These are phyloP conservation scores for Secale cereale DNA, from an alignment of 176 grass and related monocot species.

Conservation along the genomic window DNA sequence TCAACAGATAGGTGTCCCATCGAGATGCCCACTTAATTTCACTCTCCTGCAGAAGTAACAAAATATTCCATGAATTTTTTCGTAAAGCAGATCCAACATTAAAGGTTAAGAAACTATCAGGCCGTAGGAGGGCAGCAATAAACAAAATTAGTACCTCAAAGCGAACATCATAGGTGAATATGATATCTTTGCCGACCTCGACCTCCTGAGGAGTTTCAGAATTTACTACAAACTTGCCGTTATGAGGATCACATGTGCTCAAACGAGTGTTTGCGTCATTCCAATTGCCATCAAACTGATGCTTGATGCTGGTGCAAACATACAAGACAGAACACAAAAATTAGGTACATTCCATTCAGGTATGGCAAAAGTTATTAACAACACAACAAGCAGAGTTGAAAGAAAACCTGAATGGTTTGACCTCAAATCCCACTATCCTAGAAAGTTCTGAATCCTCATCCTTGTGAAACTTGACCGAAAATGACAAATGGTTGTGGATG, in stretches of 20 bases:
- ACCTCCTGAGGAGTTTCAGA: slow-evolving; percentile 50
- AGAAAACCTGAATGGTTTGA: slow-evolving; percentile 48
- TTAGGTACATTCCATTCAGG: slow-evolving; percentile 21
- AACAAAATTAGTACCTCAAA: slow-evolving; percentile 42
- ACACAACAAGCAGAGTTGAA: not conserved
- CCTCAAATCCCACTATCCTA: slow-evolving; percentile 68
- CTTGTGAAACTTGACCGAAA: slow-evolving; percentile 46
- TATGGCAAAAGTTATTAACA: not conserved
- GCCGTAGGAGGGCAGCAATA: not conserved
- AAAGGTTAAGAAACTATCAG: slow-evolving; percentile 13
- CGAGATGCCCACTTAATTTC: slow-evolving; percentile 68
- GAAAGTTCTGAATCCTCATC: slow-evolving; percentile 42
- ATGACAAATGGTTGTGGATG: slow-evolving; percentile 60
- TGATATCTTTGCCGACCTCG: slow-evolving; percentile 46
- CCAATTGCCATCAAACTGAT: slow-evolving; percentile 51
- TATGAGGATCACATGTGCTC: slow-evolving; percentile 63
- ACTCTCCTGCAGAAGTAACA: slow-evolving; percentile 47
- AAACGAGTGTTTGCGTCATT: slow-evolving; percentile 46
- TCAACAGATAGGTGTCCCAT: slow-evolving; percentile 71
- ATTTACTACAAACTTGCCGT: slow-evolving; percentile 32
- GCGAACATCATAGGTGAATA: slow-evolving; percentile 64
- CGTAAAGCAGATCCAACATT: not conserved
- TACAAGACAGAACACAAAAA: not conserved
- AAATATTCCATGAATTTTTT: slow-evolving; percentile 9
- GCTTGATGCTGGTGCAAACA: slow-evolving; percentile 40